These are phyloP conservation scores for Alloteropsis semialata DNA, from an alignment of 176 grass and related monocot species.

Conservation along the genomic window DNA sequence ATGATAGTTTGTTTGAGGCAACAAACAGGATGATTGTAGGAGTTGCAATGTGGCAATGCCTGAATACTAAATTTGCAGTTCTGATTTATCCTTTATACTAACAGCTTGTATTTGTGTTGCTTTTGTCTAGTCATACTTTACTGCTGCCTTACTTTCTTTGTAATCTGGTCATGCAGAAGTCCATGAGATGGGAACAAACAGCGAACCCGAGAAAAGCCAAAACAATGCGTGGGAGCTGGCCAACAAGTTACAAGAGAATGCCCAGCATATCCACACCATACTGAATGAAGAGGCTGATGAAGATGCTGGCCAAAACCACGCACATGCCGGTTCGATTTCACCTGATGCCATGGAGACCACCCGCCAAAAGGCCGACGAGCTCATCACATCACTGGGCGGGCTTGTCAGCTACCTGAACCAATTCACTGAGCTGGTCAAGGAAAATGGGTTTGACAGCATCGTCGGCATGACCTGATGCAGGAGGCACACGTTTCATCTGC, in stretches of 20 bases:
- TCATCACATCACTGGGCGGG: conserved; percentile 66
- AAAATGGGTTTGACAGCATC: conserved; percentile 54
- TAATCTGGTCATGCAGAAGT: conserved; percentile 31
- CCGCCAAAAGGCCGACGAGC: conserved; percentile 56
- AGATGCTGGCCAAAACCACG: conserved; percentile 16
- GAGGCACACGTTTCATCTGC: not conserved
- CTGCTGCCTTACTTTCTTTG: not conserved
- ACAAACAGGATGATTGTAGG: not conserved
- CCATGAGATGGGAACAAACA: not conserved
- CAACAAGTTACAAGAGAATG: conserved; percentile 61
- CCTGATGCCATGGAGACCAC: conserved; percentile 38
- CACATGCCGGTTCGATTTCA: not conserved
- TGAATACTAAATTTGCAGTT: not conserved
- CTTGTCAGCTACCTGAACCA: conserved; percentile 70
- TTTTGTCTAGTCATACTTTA: not conserved
- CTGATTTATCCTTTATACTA: not conserved
- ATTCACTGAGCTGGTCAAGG: conserved; percentile 72
- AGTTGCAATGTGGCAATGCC: not conserved
- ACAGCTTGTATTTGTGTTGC: not conserved
- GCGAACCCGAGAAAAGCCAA: conserved; percentile 26
- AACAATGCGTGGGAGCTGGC: conserved; percentile 45
- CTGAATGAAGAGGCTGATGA: conserved; percentile 38
- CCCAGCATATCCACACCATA: conserved; percentile 57
- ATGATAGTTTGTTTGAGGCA: not conserved
- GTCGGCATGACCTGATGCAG: conserved; percentile 39